phyloP scores from a whole-genome alignment of 2,329 filamentous ascomycete species.

The Nigrospora osmanthi region DNA sequence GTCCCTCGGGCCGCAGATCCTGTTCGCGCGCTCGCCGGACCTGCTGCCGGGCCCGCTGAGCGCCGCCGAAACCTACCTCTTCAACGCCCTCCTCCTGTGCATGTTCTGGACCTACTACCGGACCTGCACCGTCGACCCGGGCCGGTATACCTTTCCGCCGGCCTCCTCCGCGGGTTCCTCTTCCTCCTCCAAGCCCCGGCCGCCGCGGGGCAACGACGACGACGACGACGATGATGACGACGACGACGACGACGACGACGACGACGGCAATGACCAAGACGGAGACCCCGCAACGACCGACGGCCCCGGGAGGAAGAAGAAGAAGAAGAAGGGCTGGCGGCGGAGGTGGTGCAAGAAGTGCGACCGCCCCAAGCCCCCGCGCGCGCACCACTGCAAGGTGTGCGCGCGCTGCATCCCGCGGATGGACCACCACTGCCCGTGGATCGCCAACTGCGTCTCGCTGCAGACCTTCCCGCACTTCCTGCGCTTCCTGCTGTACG shows the following conservation, averaged over 20 bases:
- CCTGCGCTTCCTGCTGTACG: slow-evolving; percentile 66
- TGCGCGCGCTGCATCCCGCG: slow-evolving; percentile 69
- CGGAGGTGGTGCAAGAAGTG: slow-evolving; percentile 77
- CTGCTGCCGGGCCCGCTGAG: slow-evolving; percentile 55
- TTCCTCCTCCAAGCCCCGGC: neutral
- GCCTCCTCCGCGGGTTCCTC: neutral
- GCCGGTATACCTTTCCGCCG: slow-evolving; percentile 38
- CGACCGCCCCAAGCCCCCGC: slow-evolving; percentile 62
- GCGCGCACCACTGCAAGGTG: slow-evolving; percentile 74
- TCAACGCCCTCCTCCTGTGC: slow-evolving; percentile 58
- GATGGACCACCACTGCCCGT: slow-evolving; percentile 85
- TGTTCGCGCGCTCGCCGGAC: slow-evolving; percentile 54
- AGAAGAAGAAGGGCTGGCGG: slow-evolving; percentile 1
- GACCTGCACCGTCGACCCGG: slow-evolving; percentile 50
- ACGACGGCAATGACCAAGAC: slow-evolving; percentile 12
- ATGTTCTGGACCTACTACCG: slow-evolving; percentile 65
- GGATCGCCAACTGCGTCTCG: slow-evolving; percentile 78
- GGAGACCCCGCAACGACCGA: neutral
- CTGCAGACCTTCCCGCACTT: slow-evolving; percentile 79
- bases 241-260: slow-evolving; percentile 9
- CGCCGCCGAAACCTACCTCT: slow-evolving; percentile 45
- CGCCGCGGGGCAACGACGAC: slow-evolving; percentile 9
- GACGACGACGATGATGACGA: slow-evolving; percentile 15
- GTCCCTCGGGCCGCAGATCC: slow-evolving; percentile 62
- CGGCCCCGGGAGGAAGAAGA: neutral